Percentiles rank a stretch among this genome's conserved stretches.
Conservation (phyloP, 805 yeast species). For the Kluyveromyces aestuarii region DNA sequence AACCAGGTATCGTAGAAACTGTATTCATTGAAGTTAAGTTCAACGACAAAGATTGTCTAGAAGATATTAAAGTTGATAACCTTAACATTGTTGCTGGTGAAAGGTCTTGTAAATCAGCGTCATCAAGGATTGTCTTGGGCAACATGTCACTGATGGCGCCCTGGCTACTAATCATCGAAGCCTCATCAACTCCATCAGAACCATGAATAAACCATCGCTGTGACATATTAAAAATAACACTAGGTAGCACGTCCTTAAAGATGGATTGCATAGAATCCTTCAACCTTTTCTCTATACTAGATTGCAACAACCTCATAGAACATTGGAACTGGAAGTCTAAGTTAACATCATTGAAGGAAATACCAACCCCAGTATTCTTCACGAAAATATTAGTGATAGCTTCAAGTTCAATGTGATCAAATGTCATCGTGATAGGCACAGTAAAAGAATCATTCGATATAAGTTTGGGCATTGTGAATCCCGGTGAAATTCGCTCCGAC, state of each 20-base stretch:
- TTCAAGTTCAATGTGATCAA: slow-evolving; percentile 25
- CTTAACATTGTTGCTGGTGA: slow-evolving; percentile 60
- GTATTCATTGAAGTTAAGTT: slow-evolving; percentile 41
- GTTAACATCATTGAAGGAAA: slow-evolving; percentile 30
- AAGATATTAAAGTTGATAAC: slow-evolving; percentile 56
- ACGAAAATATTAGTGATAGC: slow-evolving; percentile 28
- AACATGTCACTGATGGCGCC: slow-evolving; percentile 1
- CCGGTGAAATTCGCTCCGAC: slow-evolving; percentile 20
- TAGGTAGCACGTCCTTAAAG: slow-evolving; percentile 28
- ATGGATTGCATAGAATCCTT: slow-evolving; percentile 26
- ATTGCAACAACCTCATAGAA: slow-evolving; percentile 27
- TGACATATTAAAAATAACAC: slow-evolving; percentile 27
- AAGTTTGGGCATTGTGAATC: slow-evolving; percentile 25
- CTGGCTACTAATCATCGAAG: slow-evolving; percentile 3
- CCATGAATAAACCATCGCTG: slow-evolving; percentile 25
- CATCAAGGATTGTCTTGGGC: slow-evolving; percentile 18
- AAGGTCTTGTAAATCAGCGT: slow-evolving; percentile 32
- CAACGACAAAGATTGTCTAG: slow-evolving; percentile 75
- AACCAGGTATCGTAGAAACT: slow-evolving; percentile 30
- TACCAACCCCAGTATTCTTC: slow-evolving; percentile 25
- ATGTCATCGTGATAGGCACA: slow-evolving; percentile 29
- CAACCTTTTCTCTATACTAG: slow-evolving; percentile 27
- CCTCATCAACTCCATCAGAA: slow-evolving; percentile 2
- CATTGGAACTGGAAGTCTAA: slow-evolving; percentile 29
- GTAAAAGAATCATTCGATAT: slow-evolving; percentile 27